Percentiles rank a stretch among this genome's conserved stretches.
Evolutionary conservation across 1,284 basidiomycete genomes (phyloP).

Genomic region (Pholiota adiposa): DNA sequence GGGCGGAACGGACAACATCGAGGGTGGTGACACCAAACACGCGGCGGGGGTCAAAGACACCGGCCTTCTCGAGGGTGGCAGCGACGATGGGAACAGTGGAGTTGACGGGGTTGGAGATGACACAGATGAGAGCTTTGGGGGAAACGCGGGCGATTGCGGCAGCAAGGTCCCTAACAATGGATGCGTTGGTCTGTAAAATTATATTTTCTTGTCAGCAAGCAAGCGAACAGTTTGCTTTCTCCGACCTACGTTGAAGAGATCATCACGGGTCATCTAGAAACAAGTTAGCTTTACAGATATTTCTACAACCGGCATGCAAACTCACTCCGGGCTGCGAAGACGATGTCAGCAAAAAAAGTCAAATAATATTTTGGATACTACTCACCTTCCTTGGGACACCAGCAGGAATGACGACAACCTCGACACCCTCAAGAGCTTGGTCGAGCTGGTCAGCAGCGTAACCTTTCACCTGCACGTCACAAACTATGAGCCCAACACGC

Average conservation of each 20-base stretch:
- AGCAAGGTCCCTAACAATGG: slow-evolving; percentile 96
- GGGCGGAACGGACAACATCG: slow-evolving; percentile 94
- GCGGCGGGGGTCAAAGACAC: slow-evolving; percentile 87
- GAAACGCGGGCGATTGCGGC: slow-evolving; percentile 84
- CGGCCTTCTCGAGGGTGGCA: slow-evolving; percentile 90
- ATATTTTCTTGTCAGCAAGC: neutral
- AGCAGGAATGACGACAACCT: slow-evolving; percentile 97
- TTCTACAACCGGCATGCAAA: slow-evolving; percentile 25
- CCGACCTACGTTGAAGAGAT: slow-evolving; percentile 92
- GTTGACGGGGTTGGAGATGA: slow-evolving; percentile 98
- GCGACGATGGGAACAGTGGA: slow-evolving; percentile 98
- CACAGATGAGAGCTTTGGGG: slow-evolving; percentile 90
- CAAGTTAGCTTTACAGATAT: slow-evolving; percentile 31
- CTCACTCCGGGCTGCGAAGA: slow-evolving; percentile 70
- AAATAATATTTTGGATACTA: slow-evolving; percentile 10
- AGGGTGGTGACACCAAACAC: slow-evolving; percentile 94
- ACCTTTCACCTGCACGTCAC: slow-evolving; percentile 66
- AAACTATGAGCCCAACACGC: neutral
- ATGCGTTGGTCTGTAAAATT: slow-evolving; percentile 79
- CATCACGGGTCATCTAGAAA: slow-evolving; percentile 91
- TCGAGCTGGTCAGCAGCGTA: slow-evolving; percentile 87
- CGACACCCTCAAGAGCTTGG: slow-evolving; percentile 81
- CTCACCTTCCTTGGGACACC: slow-evolving; percentile 94
- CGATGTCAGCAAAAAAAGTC: slow-evolving; percentile 28
- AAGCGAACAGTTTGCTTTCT: neutral